These are phyloP conservation scores for Alternaria postmessia DNA, from an alignment of 2,329 filamentous ascomycete genomes.

Conservation along the genomic window DNA sequence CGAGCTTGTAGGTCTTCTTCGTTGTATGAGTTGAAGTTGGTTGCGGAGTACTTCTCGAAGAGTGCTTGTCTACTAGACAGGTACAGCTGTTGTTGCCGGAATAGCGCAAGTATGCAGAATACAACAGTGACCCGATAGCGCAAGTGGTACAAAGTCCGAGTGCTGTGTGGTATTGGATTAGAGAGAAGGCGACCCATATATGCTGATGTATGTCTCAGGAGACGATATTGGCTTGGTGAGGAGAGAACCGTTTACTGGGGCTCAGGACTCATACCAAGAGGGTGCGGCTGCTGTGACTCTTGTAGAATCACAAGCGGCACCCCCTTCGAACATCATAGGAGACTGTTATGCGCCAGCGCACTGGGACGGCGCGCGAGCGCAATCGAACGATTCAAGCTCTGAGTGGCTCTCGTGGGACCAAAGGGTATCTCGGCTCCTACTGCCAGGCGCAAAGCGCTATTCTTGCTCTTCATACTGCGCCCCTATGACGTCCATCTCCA, in stretches of 20 bases:
- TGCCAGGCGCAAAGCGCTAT: neutral
- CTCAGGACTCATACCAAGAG: neutral
- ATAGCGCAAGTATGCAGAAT: slow-evolving; percentile 22
- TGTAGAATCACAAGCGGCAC: neutral
- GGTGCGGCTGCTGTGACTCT: neutral
- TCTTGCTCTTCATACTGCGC: neutral
- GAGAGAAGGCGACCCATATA: slow-evolving; percentile 19
- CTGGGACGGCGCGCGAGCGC: neutral
- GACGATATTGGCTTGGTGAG: neutral
- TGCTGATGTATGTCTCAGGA: neutral
- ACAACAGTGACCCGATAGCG: slow-evolving; percentile 26
- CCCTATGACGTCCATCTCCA: slow-evolving; percentile 3
- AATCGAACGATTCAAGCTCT: neutral
- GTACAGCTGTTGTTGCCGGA: slow-evolving; percentile 31
- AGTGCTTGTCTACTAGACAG: slow-evolving; percentile 28
- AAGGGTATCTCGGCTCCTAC: slow-evolving; percentile 3
- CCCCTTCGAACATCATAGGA: neutral
- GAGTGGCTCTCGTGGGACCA: slow-evolving; percentile 1
- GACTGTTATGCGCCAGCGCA: neutral
- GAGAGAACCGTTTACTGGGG: neutral
- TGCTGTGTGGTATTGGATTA: slow-evolving; percentile 10
- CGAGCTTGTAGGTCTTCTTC: slow-evolving; percentile 1
- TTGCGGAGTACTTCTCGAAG: slow-evolving; percentile 31
- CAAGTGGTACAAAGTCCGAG: slow-evolving; percentile 12
- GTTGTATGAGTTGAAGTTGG: slow-evolving; percentile 16